Percentiles rank a stretch among this genome's conserved stretches.
Conservation (phyloP, 805 yeast species). For the Lipomyces oligophaga region DNA sequence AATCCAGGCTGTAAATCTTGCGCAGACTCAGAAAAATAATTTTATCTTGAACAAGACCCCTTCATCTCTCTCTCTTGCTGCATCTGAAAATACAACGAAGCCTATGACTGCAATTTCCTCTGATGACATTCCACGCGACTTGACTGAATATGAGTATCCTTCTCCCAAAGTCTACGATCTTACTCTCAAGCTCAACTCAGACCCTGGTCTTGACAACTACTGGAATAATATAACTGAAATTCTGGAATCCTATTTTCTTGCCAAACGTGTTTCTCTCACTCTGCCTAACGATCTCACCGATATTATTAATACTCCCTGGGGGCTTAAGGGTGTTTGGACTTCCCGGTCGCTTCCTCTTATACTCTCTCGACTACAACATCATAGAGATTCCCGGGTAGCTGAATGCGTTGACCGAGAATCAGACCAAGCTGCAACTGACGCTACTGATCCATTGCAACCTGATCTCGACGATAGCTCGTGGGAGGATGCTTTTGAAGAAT, state of each 20-base stretch:
- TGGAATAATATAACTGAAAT: constrained; percentile 32
- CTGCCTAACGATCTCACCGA: constrained; percentile 37
- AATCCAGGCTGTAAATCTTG: constrained; percentile 21
- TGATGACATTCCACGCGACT: constrained; percentile 1
- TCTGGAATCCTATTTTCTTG: constrained; percentile 32
- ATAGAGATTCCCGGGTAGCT: constrained; percentile 14
- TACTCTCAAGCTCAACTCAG: constrained; percentile 23
- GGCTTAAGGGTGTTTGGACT: constrained; percentile 36
- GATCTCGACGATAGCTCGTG: constrained; percentile 23
- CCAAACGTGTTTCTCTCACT: constrained; percentile 33
- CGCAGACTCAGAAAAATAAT: constrained; percentile 14
- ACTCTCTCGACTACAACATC: constrained; percentile 24
- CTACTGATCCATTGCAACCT: too few relatives aligned
- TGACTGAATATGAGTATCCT: constrained; percentile 19
- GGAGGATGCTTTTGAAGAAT: constrained; percentile 28
- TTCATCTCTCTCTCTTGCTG: background rate
- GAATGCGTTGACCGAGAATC: constrained; percentile 23
- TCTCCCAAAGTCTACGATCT: constrained; percentile 25
- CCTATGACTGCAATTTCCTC: background rate
- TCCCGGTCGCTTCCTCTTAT: constrained; percentile 21
- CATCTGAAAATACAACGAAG: background rate
- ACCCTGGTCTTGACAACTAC: constrained; percentile 32
- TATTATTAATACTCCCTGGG: constrained; percentile 37
- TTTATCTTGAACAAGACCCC: background rate
- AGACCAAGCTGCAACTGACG: background rate